phyloP scores from a whole-genome alignment of 176 grass and related monocot genomes.

The Stipa capillata region DNA sequence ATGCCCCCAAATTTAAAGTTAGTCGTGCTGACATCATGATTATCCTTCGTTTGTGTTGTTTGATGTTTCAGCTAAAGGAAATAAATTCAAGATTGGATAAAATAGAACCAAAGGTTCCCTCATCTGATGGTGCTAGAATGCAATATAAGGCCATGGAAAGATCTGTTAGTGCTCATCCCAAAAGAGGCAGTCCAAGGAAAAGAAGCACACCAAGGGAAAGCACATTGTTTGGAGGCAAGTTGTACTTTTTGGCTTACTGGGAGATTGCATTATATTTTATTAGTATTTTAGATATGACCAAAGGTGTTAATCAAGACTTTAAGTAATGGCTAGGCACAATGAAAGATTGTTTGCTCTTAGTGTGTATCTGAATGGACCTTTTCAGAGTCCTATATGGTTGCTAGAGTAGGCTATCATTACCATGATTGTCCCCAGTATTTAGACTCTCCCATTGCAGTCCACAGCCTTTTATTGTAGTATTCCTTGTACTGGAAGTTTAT shows the following conservation, averaged over 20 bases:
- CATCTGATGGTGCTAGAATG: constrained; percentile 34
- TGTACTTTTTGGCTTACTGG: constrained; percentile 12
- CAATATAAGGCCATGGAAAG: constrained; percentile 40
- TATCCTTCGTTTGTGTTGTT: constrained; percentile 2
- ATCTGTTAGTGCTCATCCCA: constrained; percentile 55
- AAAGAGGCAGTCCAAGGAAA: constrained; percentile 66
- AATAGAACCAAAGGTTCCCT: constrained; percentile 62
- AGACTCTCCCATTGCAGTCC: background rate
- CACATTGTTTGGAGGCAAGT: constrained; percentile 60
- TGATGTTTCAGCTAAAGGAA: constrained; percentile 68
- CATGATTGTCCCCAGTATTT: background rate
- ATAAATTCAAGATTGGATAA: constrained; percentile 67
- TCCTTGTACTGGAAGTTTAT: background rate
- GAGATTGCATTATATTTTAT: constrained; percentile 2
- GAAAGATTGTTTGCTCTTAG: too few relatives aligned
- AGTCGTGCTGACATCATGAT: background rate
- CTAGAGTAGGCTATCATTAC: background rate
- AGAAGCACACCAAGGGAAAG: constrained; percentile 47
- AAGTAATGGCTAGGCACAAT: background rate
- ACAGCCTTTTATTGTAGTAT: background rate
- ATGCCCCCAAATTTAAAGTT: background rate
- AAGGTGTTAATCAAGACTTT: background rate
- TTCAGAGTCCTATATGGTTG: background rate
- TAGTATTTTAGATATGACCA: background rate
- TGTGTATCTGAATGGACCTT: background rate